Evolutionary conservation across 1,284 basidiomycete species (phyloP), one percentile per base, ranked within the genome.

Genomic region (Fomitiporia mediterranea): DNA sequence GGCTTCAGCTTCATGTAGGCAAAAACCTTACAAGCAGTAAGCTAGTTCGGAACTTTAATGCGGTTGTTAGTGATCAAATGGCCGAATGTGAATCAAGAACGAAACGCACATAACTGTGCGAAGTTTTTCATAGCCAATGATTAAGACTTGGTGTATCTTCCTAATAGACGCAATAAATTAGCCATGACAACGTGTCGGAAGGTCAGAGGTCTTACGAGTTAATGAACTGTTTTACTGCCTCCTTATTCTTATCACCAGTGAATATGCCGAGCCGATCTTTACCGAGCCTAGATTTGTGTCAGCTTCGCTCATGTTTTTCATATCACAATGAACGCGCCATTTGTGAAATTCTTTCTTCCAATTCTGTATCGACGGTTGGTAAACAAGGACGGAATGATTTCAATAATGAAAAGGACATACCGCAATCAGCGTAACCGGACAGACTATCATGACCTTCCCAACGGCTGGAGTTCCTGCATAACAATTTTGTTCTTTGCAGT

Each of bases 341-440:
- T 98, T 98, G 64, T 86, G 79, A 65, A 99, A 95, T 70, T 99
- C 97, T 50, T 84, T 85, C 66, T 86, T 89, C 97, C 97, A 99
- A 66, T 99, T 99, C 84, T 94, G 60, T 25, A 55, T 8, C 6
- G 6, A 46, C 6, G 40, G 27, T 25, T 37, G 11, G 4, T 3
- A 50, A 37, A 23, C 0, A 55, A 54, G 37, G 37, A 23, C 57
- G 61, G 57, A 43, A 38, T 40, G 23, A 61, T 23, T 27, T 59
- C 30, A 46, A 4, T 4, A 15, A 40, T 9, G 39, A 54, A 37
- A 34, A 19, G 8, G 21, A 65, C 79, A 63, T 62, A 91, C 91
- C 60, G 86, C 91, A 58, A 96, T 80, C 28, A 99, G 76, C 2
- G 94, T 89, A 6, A 98, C 94, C 0, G 97, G 97, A 66, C 96